Conservation (phyloP, 2,329 filamentous ascomycete genomes). For the Teratosphaeria viscida region DNA sequence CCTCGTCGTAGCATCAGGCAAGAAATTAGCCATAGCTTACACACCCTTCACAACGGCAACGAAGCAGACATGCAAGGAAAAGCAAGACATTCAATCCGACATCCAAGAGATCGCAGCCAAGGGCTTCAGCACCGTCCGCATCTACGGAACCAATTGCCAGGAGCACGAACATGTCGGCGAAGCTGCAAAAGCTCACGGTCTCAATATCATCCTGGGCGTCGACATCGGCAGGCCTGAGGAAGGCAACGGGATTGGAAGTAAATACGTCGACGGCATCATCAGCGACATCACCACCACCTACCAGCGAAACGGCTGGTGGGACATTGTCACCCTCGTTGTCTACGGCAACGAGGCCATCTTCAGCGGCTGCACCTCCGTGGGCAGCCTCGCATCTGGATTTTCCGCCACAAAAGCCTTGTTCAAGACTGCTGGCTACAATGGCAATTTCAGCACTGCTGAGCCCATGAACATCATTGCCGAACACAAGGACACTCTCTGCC, state of each 20-base stretch:
- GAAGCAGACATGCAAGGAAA: slow-evolving; percentile 34
- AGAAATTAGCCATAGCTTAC: slow-evolving; percentile 39
- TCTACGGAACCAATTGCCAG: slow-evolving; percentile 88
- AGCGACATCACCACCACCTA: slow-evolving; percentile 64
- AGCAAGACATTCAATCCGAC: slow-evolving; percentile 29
- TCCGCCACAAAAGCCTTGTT: slow-evolving; percentile 53
- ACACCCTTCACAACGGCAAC: slow-evolving; percentile 32
- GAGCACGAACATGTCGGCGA: slow-evolving; percentile 65
- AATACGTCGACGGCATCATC: slow-evolving; percentile 52
- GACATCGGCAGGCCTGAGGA: slow-evolving; percentile 52
- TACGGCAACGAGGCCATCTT: slow-evolving; percentile 88
- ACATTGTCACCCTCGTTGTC: slow-evolving; percentile 66
- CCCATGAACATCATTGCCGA: slow-evolving; percentile 66
- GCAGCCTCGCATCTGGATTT: slow-evolving; percentile 62
- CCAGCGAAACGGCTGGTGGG: slow-evolving; percentile 51
- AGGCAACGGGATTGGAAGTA: slow-evolving; percentile 48
- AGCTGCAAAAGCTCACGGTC: slow-evolving; percentile 53
- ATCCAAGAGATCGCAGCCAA: slow-evolving; percentile 33
- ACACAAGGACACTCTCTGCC: slow-evolving; percentile 55
- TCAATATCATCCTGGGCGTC: slow-evolving; percentile 79
- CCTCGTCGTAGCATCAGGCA: slow-evolving; percentile 26
- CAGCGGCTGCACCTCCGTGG: slow-evolving; percentile 55
- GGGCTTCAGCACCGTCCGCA: slow-evolving; percentile 57
- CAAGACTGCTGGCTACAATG: slow-evolving; percentile 48
- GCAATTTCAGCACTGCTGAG: slow-evolving; percentile 75